phyloP scores from a whole-genome alignment of 768 basidiomycete species.

The Termitomyces sp. region DNA sequence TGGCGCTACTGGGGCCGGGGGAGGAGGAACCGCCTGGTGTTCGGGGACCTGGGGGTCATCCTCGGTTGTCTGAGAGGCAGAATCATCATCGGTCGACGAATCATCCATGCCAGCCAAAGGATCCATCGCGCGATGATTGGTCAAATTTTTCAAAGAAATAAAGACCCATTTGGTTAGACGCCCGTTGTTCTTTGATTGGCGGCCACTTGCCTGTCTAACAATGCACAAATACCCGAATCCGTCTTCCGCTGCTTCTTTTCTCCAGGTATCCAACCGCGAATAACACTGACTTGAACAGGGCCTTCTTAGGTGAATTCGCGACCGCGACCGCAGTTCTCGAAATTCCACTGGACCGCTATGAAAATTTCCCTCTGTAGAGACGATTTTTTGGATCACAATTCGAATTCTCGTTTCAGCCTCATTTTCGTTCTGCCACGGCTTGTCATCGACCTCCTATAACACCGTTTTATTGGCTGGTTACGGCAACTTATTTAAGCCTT shows the following conservation, averaged over 20 bases:
- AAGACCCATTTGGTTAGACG: constrained; percentile 17
- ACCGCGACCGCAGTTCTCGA: not conserved
- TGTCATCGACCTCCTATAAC: not conserved
- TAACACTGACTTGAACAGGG: not conserved
- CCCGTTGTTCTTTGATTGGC: constrained; percentile 19
- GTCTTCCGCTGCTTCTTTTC: not conserved
- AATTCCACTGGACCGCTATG: not conserved
- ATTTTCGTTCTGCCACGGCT: not conserved
- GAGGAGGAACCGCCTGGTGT: constrained; percentile 37
- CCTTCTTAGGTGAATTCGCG: constrained; percentile 3
- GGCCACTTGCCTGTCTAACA: constrained; percentile 16
- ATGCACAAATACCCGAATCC: constrained; percentile 11
- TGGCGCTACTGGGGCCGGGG: constrained; percentile 35
- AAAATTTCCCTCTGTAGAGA: not conserved
- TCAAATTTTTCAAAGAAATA: constrained; percentile 15
- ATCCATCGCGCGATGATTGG: constrained; percentile 33
- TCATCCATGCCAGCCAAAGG: constrained; percentile 48
- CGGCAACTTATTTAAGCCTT: not conserved
- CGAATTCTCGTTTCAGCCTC: not conserved
- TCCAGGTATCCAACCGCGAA: not conserved
- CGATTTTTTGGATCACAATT: not conserved
- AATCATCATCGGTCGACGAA: constrained; percentile 58
- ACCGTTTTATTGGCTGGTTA: not conserved
- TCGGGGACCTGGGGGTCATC: constrained; percentile 80
- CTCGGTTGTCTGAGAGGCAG: constrained; percentile 81